phyloP scores from a whole-genome alignment of 306 rosid genomes.

The Prunus kanzakura region DNA sequence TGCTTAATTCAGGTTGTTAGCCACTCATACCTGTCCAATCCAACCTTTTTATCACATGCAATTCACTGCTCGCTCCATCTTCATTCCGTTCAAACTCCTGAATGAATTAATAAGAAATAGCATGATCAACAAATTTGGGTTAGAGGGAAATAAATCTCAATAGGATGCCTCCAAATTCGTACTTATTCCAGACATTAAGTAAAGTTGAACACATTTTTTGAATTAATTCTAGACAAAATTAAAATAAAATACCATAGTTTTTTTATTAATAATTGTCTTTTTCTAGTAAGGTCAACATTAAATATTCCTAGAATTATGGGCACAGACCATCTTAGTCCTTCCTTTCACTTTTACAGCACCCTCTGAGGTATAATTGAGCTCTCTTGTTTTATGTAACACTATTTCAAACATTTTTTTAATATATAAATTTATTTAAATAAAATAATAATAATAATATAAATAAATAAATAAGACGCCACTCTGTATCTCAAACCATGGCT shows the following conservation, averaged over 20 bases:
- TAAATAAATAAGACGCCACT: neutral
- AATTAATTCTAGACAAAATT: neutral
- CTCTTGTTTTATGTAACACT: neutral
- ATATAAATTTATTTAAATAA: too few relatives aligned
- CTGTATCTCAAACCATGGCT: neutral
- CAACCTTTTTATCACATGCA: neutral
- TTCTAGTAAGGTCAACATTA: neutral
- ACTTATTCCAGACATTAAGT: too few relatives aligned
- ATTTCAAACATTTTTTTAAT: neutral
- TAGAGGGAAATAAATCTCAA: neutral
- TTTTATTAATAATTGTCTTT: neutral
- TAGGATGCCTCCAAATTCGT: neutral
- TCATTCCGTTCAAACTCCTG: conserved; percentile 2
- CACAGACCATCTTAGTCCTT: neutral
- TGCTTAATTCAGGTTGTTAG: neutral
- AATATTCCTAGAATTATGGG: neutral
- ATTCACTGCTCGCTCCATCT: neutral
- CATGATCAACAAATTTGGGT: neutral
- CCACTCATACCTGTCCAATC: neutral
- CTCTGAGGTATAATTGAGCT: neutral
- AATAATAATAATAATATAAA: neutral
- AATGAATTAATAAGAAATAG: neutral
- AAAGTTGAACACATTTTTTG: neutral
- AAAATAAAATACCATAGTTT: neutral
- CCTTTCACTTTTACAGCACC: too few relatives aligned